phyloP scores from a whole-genome alignment of 225 moss, liverwort and hornwort genomes.

The Bryoerythrophyllum caledonicum region DNA sequence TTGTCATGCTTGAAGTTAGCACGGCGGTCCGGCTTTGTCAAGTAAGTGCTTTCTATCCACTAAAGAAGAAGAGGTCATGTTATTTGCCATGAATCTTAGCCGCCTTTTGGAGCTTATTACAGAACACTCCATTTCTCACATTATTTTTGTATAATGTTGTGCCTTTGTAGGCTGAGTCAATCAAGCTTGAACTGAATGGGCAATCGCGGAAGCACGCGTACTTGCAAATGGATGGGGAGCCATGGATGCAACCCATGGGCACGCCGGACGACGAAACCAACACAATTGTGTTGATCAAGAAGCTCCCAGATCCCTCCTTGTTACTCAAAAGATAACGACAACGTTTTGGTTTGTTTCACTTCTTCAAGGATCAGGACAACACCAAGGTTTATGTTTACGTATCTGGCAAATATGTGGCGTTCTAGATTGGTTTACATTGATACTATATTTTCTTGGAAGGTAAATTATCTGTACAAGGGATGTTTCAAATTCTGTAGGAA shows the following conservation, averaged over 20 bases:
- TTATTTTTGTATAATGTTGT: neutral
- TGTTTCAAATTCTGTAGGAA: too few relatives aligned
- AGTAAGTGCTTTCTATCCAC: constrained; percentile 44
- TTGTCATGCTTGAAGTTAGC: constrained; percentile 72
- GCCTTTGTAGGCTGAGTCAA: constrained; percentile 61
- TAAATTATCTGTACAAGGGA: neutral
- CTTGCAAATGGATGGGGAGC: constrained; percentile 97
- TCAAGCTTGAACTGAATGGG: constrained; percentile 70
- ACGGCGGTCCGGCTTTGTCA: constrained; percentile 88
- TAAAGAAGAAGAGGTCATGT: neutral
- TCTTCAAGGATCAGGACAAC: too few relatives aligned
- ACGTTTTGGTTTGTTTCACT: constrained; percentile 20
- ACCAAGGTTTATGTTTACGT: neutral
- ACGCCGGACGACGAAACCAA: constrained; percentile 42
- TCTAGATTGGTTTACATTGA: neutral
- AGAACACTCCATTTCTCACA: too few relatives aligned
- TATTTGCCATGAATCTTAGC: too few relatives aligned
- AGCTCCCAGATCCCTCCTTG: constrained; percentile 50
- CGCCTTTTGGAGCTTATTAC: too few relatives aligned
- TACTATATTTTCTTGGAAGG: too few relatives aligned
- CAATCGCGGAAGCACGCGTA: constrained; percentile 52
- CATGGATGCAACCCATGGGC: constrained; percentile 95
- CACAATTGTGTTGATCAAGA: constrained; percentile 65
- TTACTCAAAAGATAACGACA: constrained; percentile 38
- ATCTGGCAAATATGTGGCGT: neutral